Evolutionary conservation across 2,329 filamentous ascomycete species (phyloP), one percentile per base, ranked within the genome.

Genomic region (Aspergillus hortae): DNA sequence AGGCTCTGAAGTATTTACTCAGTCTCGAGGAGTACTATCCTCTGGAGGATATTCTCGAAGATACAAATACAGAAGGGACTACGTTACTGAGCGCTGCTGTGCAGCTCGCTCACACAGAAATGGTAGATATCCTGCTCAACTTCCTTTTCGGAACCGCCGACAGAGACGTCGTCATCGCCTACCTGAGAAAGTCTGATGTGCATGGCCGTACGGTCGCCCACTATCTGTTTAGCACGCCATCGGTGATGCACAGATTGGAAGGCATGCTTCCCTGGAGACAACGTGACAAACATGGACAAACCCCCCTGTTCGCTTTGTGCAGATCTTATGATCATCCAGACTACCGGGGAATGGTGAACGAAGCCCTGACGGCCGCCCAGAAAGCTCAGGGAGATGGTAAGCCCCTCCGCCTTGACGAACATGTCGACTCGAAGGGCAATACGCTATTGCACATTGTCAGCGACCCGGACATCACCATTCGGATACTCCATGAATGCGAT

Each of bases 371-470:
- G 30, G 84, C 88, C 42, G 91, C 94, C 2, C 86, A 85, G 48
- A 72, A 77, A 50, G 81, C 85, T 3, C 94, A 99, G 71, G 81
- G 80, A 2, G 92, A 97, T 65, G 84, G 83, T 1, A 80, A 86
- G 66, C 84, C 86, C n/a, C 77, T 99, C 21, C 92, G 96, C 67
- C 71, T 99, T 1, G 92, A 97, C 62, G 89, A 96, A 56, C 94
- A 99, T 68, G 83, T 96, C 9, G 94, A 99, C 68, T 81, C 77
- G 53, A 97, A 95, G 68, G 92, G 92, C 27, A 99, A 99, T 63
- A 96, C 92, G 2, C 77, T 99, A 25, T 76, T 99, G n/a, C 94
- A 99, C 68, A 92, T 99, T 61, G 87, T 96, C 62, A 95, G 92
- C 60, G 90, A 97, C 64, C 81, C 89, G 7, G 81, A 85, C 50